phyloP scores from a whole-genome alignment of 768 basidiomycete species.

The Tylopilus subfusipes region DNA sequence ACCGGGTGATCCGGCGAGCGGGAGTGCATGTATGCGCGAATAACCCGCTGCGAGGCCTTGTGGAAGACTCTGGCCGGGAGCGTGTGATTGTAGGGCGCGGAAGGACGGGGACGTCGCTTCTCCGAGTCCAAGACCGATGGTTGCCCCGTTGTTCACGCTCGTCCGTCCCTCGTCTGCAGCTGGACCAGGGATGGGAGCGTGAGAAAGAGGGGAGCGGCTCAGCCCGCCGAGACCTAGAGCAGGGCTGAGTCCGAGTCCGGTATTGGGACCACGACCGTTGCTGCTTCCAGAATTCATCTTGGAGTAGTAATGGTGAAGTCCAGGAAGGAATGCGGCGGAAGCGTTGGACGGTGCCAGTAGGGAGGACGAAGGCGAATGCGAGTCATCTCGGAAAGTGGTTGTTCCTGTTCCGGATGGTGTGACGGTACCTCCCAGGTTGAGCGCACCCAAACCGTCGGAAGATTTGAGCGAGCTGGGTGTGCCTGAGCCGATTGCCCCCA shows the following conservation, averaged over 20 bases:
- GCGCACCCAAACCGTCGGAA: constrained; percentile 35
- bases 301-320: constrained; percentile 63
- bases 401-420: constrained; percentile 16
- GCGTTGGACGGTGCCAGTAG: constrained; percentile 68
- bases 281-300: constrained; percentile 40
- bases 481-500: constrained; percentile 31
- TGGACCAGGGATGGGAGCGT: constrained; percentile 26
- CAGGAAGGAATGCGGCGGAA: constrained; percentile 77
- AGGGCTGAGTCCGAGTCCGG: constrained; percentile 20
- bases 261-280: constrained; percentile 27
- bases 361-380: constrained; percentile 30
- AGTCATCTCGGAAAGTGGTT: constrained; percentile 33
- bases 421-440: constrained; percentile 11
- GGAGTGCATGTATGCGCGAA: constrained; percentile 79
- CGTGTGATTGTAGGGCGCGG: constrained; percentile 81
- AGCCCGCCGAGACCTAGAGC: constrained; percentile 25
- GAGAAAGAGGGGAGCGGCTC: constrained; percentile 29
- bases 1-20: constrained; percentile 38
- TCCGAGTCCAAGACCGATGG: constrained; percentile 21
- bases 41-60: constrained; percentile 91
- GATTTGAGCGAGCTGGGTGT: constrained; percentile 56
- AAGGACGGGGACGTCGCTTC: constrained; percentile 60
- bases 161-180: constrained; percentile 26
- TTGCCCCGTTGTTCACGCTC: constrained; percentile 6
- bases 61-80: constrained; percentile 87